phyloP scores from a whole-genome alignment of 805 yeast species.

The Cyberlindnera suaveolens region DNA sequence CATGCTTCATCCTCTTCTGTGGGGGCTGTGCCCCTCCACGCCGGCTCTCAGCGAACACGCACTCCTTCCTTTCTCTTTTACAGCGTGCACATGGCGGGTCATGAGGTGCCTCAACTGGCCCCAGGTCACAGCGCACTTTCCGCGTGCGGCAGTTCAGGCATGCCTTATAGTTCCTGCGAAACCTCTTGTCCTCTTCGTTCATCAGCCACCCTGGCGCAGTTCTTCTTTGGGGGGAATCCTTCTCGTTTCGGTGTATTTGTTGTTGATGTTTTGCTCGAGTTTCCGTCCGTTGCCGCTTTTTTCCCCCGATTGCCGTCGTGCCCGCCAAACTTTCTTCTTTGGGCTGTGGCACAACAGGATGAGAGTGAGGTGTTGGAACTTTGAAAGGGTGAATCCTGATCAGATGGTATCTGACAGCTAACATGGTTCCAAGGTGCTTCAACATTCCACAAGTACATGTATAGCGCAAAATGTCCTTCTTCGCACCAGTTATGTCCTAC shows the following conservation, averaged over 20 bases:
- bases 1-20: conserved; percentile 21
- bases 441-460: too few species aligned
- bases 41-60: conserved; percentile 59
- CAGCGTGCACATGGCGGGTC: conserved; percentile 86
- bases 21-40: conserved; percentile 38
- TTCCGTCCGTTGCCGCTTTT: conserved; percentile 1
- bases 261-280: background rate
- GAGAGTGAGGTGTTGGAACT: too few species aligned
- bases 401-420: too few species aligned
- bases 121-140: conserved; percentile 83
- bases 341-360: too few species aligned
- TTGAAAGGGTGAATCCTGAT: too few species aligned
- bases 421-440: too few species aligned
- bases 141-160: conserved; percentile 81
- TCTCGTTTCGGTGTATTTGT: background rate
- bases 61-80: conserved; percentile 72
- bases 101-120: conserved; percentile 59
- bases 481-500: conserved; percentile 28
- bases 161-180: conserved; percentile 51
- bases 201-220: background rate
- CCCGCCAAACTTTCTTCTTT: background rate
- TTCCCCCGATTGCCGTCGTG: background rate
- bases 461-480: conserved; percentile 1
- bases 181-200: conserved; percentile 10
- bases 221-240: background rate